phyloP scores from a whole-genome alignment of 176 grass and related monocot species.

The Thalia dealbata region DNA sequence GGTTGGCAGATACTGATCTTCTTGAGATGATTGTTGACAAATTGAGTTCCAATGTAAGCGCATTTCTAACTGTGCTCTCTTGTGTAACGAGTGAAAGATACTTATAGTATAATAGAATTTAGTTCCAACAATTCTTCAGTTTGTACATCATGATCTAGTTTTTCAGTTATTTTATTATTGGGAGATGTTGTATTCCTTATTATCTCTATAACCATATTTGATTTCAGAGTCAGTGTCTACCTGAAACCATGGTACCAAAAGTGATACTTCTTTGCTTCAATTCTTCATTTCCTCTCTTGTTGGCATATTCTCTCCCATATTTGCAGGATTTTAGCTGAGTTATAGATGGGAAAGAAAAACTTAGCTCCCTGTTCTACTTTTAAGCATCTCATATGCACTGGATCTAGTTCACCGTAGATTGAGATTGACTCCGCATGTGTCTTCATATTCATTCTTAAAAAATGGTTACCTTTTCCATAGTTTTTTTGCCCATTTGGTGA shows the following conservation, averaged over 20 bases:
- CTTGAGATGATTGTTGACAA: constrained; percentile 29
- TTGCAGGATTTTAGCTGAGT: neutral
- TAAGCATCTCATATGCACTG: neutral
- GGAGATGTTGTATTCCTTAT: neutral
- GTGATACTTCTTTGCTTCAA: neutral
- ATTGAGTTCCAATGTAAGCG: constrained; percentile 14
- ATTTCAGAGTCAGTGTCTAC: neutral
- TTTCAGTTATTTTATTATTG: neutral
- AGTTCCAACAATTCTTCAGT: neutral
- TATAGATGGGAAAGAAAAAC: neutral
- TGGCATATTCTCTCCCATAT: neutral
- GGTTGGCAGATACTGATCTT: constrained; percentile 22
- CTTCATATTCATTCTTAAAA: neutral
- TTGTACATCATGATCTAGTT: neutral
- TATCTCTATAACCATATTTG: neutral
- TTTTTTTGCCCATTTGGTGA: neutral
- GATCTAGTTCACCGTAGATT: neutral
- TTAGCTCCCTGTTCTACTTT: neutral
- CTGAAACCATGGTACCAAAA: neutral
- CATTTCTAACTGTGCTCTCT: neutral
- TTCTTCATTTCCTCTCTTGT: neutral
- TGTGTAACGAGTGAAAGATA: neutral
- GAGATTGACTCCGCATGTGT: neutral
- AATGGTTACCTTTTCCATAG: neutral
- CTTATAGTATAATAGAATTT: neutral